Conservation (phyloP, 176 grass and related monocot genomes). For the Oryza coarctata region DNA sequence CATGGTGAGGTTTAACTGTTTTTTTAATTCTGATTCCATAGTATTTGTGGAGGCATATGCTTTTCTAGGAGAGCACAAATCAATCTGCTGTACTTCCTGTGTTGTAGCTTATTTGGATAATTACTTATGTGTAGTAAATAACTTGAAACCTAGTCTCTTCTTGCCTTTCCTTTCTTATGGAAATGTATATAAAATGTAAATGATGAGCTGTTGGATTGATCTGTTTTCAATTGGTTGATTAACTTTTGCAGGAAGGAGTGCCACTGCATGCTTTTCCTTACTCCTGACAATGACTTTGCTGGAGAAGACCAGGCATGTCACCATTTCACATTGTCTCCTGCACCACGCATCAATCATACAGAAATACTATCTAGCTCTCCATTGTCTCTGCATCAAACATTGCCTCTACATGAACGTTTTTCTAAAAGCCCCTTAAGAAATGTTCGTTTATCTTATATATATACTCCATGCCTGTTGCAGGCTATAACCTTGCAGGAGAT, state of each 20-base stretch:
- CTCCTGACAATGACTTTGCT: constrained; percentile 88
- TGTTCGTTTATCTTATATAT: not conserved
- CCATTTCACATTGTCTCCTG: not conserved
- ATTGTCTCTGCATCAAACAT: not conserved
- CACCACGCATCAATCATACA: not conserved
- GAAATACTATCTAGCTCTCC: not conserved
- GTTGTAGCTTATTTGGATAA: not conserved
- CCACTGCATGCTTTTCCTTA: constrained; percentile 98
- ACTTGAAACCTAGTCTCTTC: not conserved
- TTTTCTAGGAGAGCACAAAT: not conserved
- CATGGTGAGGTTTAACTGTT: not conserved
- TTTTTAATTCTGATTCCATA: not conserved
- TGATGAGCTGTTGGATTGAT: not conserved
- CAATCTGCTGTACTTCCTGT: not conserved
- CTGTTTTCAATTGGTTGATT: not conserved
- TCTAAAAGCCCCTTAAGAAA: not conserved
- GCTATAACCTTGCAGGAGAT: constrained; percentile 71
- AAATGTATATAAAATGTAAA: constrained; percentile 9
- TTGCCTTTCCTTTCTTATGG: not conserved
- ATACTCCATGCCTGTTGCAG: constrained; percentile 33
- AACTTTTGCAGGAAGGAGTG: constrained; percentile 80
- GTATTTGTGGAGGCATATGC: constrained; percentile 11
- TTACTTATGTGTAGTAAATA: not conserved
- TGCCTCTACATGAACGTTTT: not conserved
- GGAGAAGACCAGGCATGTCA: constrained; percentile 69